Percentiles rank a stretch among this genome's conserved stretches.
Conservation (phyloP, 73 alveolate species). For the Blepharisma japonicum region DNA sequence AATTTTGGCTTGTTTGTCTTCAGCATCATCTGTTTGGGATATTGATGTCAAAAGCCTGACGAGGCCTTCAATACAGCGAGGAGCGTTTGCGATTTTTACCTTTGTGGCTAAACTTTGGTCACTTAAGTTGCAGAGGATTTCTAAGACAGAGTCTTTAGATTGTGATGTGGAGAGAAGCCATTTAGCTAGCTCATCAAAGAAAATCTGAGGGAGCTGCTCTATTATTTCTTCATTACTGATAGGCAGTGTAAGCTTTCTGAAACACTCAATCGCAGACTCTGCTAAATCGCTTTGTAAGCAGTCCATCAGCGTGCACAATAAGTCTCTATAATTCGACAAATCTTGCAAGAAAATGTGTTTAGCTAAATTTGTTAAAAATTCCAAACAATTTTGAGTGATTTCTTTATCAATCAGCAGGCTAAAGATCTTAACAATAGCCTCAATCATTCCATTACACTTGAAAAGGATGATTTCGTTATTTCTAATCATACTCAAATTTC, state of each 20-base stretch:
- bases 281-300: conserved; percentile 52
- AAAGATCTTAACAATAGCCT: conserved; percentile 73
- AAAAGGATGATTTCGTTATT: conserved; percentile 81
- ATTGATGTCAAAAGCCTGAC: conserved; percentile 74
- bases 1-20: conserved; percentile 79
- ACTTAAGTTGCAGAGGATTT: conserved; percentile 78
- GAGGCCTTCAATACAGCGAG: conserved; percentile 75
- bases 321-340: conserved; percentile 57
- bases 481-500: conserved; percentile 81
- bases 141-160: conserved; percentile 87
- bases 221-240: conserved; percentile 84
- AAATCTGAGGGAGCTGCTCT: conserved; percentile 57
- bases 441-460: conserved; percentile 76
- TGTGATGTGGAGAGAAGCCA: conserved; percentile 37
- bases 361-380: conserved; percentile 81
- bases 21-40: conserved; percentile 66
- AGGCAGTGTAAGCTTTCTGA: conserved; percentile 79
- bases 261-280: conserved; percentile 72
- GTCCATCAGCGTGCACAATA: conserved; percentile 70
- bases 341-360: conserved; percentile 80
- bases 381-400: conserved; percentile 75
- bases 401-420: conserved; percentile 75
- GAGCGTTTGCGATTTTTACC: conserved; percentile 77
- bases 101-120: conserved; percentile 78
- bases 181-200: not conserved